phyloP scores from a whole-genome alignment of 345 rosid genomes.

The Gossypium bickii region DNA sequence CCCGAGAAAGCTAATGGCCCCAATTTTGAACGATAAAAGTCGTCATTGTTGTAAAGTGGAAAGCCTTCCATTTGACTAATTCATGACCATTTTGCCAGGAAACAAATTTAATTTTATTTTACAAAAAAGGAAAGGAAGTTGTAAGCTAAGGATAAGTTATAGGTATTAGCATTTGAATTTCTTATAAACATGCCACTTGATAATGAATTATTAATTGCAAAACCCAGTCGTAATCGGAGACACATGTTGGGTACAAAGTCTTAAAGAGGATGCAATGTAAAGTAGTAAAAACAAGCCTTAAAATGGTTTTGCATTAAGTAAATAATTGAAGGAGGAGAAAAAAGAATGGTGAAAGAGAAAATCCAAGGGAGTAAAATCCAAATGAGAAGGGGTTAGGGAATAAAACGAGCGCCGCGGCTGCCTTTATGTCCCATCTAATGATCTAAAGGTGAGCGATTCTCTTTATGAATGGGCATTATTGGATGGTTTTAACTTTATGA shows the following conservation, averaged over 20 bases:
- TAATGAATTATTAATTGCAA: background rate
- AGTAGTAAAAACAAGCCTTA: too few relatives aligned
- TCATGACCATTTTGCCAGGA: slow-evolving; percentile 3
- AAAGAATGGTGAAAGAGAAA: background rate
- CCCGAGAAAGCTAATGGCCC: slow-evolving; percentile 19
- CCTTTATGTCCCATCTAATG: slow-evolving; percentile 39
- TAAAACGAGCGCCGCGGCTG: slow-evolving; percentile 25
- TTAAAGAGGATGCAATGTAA: background rate
- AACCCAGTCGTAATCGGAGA: background rate
- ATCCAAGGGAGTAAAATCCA: slow-evolving; percentile 17
- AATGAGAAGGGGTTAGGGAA: slow-evolving; percentile 8
- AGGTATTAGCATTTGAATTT: background rate
- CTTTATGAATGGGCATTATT: slow-evolving; percentile 21
- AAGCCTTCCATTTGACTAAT: slow-evolving; percentile 13
- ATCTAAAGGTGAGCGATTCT: slow-evolving; percentile 30
- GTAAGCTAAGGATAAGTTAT: background rate
- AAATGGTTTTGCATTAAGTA: background rate
- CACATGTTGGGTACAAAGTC: background rate
- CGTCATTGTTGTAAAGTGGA: slow-evolving; percentile 11
- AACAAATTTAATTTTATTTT: background rate
- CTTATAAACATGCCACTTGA: background rate
- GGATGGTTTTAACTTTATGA: slow-evolving; percentile 13
- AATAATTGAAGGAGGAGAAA: background rate
- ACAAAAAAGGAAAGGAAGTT: background rate
- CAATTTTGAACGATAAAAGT: slow-evolving; percentile 14